phyloP scores from a whole-genome alignment of 768 basidiomycete genomes.

The Pulveroboletus sp. region DNA sequence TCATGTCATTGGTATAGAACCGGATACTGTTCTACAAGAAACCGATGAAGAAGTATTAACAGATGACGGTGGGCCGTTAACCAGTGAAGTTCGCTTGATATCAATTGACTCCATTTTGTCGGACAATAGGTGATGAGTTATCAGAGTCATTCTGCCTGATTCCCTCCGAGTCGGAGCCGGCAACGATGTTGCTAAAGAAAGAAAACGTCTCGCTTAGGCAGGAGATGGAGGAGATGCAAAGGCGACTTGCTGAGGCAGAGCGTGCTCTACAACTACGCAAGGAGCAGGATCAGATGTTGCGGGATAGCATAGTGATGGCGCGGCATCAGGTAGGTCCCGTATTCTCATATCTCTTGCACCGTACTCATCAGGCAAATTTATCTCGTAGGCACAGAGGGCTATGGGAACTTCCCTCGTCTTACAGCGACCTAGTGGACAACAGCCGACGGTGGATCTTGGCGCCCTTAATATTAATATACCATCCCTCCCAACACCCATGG shows the following conservation, averaged over 20 bases:
- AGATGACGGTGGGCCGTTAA: constrained; percentile 52
- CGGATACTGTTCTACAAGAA: constrained; percentile 32
- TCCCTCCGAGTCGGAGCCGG: constrained; percentile 54
- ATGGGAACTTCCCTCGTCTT: constrained; percentile 65
- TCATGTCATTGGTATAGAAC: constrained; percentile 19
- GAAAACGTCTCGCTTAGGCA: constrained; percentile 64
- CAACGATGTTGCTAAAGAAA: constrained; percentile 47
- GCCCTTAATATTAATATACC: constrained; percentile 56
- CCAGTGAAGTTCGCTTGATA: background rate
- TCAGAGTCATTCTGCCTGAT: constrained; percentile 79
- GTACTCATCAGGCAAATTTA: constrained; percentile 1
- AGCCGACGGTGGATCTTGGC: constrained; percentile 46
- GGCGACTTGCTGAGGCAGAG: constrained; percentile 57
- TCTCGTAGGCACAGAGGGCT: constrained; percentile 66
- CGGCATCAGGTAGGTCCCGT: constrained; percentile 54
- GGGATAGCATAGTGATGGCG: constrained; percentile 74
- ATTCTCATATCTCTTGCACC: background rate
- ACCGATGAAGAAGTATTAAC: constrained; percentile 57
- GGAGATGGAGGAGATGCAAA: constrained; percentile 55
- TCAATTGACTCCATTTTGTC: constrained; percentile 2
- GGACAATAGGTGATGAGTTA: constrained; percentile 51
- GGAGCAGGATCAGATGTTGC: constrained; percentile 74
- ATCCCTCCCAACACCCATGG: constrained; percentile 41
- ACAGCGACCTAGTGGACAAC: constrained; percentile 38
- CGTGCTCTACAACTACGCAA: constrained; percentile 60